Base-by-base conservation (phyloP, 1,284 basidiomycete species). In the Malassezia cuniculi region DNA sequence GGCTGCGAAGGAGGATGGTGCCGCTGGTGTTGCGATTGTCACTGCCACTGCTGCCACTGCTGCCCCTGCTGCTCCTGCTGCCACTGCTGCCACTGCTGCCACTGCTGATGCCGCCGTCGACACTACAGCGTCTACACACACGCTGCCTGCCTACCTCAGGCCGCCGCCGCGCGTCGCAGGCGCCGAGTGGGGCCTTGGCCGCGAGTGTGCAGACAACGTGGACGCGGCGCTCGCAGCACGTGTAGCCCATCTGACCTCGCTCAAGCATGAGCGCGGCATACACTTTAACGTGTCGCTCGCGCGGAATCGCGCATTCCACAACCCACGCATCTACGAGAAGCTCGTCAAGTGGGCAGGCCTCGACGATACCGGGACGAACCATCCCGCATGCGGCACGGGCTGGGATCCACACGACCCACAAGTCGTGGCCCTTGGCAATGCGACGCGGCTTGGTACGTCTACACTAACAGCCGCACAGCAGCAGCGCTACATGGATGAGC, bases 221-320 rank as follows among this genome's bases (percentile, higher is more conserved):
- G 28, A 33, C n/a, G 16, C 15, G 7, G 32, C 27, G 4, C 28
- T 53, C 1, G 29, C 51, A 26, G 48, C 40, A 10, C 54, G 78
- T 80, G 44, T 95, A 82, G 58, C 75, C 78, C 43, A 64, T 71
- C 5, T 75, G 86, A 41, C 90, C 85, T 66, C 71, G 62, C 33
- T 65, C 27, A 62, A 79, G 48, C n/a, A n/a, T n/a, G 74, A 76
- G 40, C 76, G 81, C n/a, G 71, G 70, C 1, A 79, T 79, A 49
- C 87, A 93, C 63, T 94, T 93, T 71, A 95, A 95, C 66, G 83
- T 86, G 63, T 82, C 82, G 1, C 75, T 97, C 24, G 81, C 89
- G 77, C 75, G 78, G 6, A 85, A 82, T 51, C 79, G 84, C 18
- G 78, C 84, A 0, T 95, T 94, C 69, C 79, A 85, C 19, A 95